Percentiles rank a stretch among this genome's conserved stretches.
These are phyloP conservation scores for Posidonia australis DNA, from an alignment of 106 monocot species.

Conservation along the genomic window DNA sequence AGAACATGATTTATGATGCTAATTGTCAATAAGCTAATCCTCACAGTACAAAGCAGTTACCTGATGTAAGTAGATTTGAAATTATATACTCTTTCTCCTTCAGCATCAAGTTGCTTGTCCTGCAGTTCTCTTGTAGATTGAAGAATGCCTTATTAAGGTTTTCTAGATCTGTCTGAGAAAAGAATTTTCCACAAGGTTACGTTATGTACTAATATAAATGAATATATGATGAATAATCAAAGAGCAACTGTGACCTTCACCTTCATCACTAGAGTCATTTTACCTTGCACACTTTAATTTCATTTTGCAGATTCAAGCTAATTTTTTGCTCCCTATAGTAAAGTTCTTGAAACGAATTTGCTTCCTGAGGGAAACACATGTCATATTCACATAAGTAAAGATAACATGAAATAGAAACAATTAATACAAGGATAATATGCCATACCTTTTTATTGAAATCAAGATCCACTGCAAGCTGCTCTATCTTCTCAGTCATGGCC, in stretches of 20 bases:
- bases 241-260: background rate
- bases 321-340: constrained; percentile 46
- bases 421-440: background rate
- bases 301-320: constrained; percentile 35
- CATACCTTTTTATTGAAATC: constrained; percentile 32
- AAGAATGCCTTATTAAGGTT: constrained; percentile 18
- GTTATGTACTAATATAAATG: background rate
- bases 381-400: constrained; percentile 2
- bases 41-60: constrained; percentile 12
- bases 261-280: background rate
- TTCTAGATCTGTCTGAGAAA: constrained; percentile 40
- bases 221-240: background rate
- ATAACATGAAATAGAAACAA: background rate
- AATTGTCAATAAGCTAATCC: background rate
- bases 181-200: background rate
- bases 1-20: constrained; percentile 5
- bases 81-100: constrained; percentile 70
- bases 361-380: constrained; percentile 31
- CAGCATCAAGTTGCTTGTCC: constrained; percentile 18
- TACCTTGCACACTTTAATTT: constrained; percentile 46
- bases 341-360: constrained; percentile 34
- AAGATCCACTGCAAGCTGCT: constrained; percentile 29
- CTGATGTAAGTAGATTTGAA: constrained; percentile 38
- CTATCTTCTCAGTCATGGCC: constrained; percentile 51
- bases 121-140: constrained; percentile 40